Evolutionary conservation across 2,329 filamentous ascomycete species (phyloP), one percentile per base, ranked within the genome.

Genomic region (Colletotrichum coccodes): DNA sequence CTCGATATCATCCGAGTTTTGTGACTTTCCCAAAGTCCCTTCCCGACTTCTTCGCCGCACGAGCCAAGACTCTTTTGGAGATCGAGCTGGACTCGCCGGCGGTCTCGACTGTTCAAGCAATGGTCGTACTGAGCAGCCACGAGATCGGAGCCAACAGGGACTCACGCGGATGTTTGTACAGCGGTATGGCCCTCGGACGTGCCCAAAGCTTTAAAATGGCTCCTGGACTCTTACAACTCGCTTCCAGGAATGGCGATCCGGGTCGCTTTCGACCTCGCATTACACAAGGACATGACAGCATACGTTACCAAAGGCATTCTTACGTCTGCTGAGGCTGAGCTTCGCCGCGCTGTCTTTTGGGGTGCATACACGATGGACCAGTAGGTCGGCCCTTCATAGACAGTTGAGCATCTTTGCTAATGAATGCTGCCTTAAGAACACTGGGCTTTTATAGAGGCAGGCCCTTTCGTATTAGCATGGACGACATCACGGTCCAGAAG

Each of bases 1-100:
- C 79, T 21, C 76, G 79, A 12, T 81, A 82, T 58, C 81, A 83
- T 54, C 80, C 81, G 2, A 80, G 78, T 3, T 81, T 83, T 3
- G 50, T 62, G 14, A 66, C 64, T 2, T 66, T 72, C 74, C 82
- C 66, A 77, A 81, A 44, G 76, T 82, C 70, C 73, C 76, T 44
- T 75, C 64, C 74, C 6, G 73, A 75, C 14, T 76, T 76, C 47
- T 75, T 76, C 54, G 73, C 74, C 3, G 72, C 74, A 16, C 56
- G 74, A 28, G 74, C 74, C 23, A 76, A 75, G 59, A 70, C 71
- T 0, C 52, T 76, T 2, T 52, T 76, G 4, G 74, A 76, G 18
- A 75, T 75, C 23, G 74, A 76, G 30, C 60, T 76, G 3, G 75
- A 76, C 28, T 73, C 66, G 12, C 75, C 74, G 7, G 72, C 71